Evolutionary conservation across 2,329 filamentous ascomycete genomes (phyloP).

Genomic region (Xylaria hypoxylon): DNA sequence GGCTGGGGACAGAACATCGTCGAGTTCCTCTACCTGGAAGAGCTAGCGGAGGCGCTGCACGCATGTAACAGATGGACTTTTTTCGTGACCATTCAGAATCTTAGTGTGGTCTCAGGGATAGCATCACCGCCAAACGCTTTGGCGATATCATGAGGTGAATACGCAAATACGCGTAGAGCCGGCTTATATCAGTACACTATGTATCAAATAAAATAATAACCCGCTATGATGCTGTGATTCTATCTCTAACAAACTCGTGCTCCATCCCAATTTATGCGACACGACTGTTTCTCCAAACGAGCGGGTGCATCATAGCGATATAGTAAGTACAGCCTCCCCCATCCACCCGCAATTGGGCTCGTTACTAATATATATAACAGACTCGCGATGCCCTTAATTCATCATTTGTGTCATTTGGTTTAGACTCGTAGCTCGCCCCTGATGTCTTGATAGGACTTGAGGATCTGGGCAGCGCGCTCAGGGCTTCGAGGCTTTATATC

Average conservation of each 20-base stretch:
- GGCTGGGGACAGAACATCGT: constrained; percentile 31
- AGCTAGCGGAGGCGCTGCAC: constrained; percentile 17
- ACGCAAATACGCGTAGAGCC: not conserved
- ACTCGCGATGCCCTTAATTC: not conserved
- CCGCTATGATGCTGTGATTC: not conserved
- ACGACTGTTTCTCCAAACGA: constrained; percentile 4
- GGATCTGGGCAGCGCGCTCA: constrained; percentile 54
- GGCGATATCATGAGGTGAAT: constrained; percentile 23
- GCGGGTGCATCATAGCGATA: constrained; percentile 10
- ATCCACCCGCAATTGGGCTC: not conserved
- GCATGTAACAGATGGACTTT: constrained; percentile 22
- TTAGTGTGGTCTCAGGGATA: constrained; percentile 25
- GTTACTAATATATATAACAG: not conserved
- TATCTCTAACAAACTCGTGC: constrained; percentile 17
- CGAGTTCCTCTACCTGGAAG: constrained; percentile 27
- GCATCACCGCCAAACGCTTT: constrained; percentile 28
- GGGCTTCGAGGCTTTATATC: constrained; percentile 57
- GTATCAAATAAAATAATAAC: not conserved
- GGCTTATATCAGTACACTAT: constrained; percentile 6
- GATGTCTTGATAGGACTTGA: constrained; percentile 54
- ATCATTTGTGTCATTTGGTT: not conserved
- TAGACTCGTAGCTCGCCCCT: constrained; percentile 49
- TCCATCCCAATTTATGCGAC: not conserved
- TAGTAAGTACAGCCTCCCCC: constrained; percentile 8
- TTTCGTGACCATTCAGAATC: constrained; percentile 35